Evolutionary conservation across 2,329 filamentous ascomycete species (phyloP), one percentile per base, ranked within the genome.

Genomic region (Rugonectria rugulosa): DNA sequence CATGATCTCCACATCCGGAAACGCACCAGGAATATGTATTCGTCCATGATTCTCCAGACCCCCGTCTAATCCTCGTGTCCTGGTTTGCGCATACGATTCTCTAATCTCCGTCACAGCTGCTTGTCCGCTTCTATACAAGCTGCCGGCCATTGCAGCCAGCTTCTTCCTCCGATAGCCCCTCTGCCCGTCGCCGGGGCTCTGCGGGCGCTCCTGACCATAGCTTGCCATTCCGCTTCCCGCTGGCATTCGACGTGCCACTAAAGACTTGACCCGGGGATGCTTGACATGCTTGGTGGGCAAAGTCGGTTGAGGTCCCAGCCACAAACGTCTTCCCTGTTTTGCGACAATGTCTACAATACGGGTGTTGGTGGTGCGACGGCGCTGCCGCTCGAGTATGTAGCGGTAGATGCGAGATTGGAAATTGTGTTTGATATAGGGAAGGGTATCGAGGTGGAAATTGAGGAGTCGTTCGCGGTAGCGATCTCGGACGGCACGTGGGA

Each of bases 1-100:
- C 14, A 89, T 85, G 56, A 97, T 90, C n/a, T 89, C 85, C 15
- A 91, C 89, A 64, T 97, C 89, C 0, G 92, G 91, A 68, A 96
- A 97, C 1, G 88, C 86, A 1, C 89, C 90, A 0, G 91, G 88
- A 24, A 91, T 89, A 38, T 75, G 72, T 43, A 69, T 69, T 32
- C 69, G 70, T 8, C 71, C 67, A 26, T 72, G 63, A 12, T 56
- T 65, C 9, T 73, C 68, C 8, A 61, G 51, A 4, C 64, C 66
- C 2, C 61, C 65, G 14, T 74, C 69, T n/a, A 68, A 40, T 3
- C 67, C 69, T 10, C 68, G 64, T 15, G 74, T 71, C 46, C 80
- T 73, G 1, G 81, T 81, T 57, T 84, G 83, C 47, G 79, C 81
- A 68, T 86, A 86, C 21, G 83, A 82, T 61, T 86, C 83, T 57